These are phyloP conservation scores for Cardamine resedifolia DNA, from an alignment of 345 rosid species.

Conservation along the genomic window DNA sequence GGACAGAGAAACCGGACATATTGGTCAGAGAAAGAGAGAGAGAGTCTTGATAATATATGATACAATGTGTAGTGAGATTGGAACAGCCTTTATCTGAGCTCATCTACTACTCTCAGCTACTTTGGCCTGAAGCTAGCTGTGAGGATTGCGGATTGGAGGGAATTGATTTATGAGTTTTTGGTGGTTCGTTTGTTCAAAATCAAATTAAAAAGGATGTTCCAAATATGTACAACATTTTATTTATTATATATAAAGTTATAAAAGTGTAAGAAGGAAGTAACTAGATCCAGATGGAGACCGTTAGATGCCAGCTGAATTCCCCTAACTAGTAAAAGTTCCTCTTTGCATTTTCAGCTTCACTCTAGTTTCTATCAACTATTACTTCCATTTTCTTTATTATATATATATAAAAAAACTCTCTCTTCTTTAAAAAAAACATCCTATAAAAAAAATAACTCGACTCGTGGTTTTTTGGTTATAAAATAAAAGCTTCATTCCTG, in stretches of 20 bases:
- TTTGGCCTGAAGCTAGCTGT: slow-evolving; percentile 66
- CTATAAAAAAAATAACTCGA: neutral
- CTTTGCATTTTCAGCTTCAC: slow-evolving; percentile 44
- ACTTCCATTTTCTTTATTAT: neutral
- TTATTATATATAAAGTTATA: slow-evolving; percentile 12
- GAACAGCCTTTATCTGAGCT: slow-evolving; percentile 71
- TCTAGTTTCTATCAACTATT: slow-evolving; percentile 39
- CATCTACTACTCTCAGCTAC: slow-evolving; percentile 63
- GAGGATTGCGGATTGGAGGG: slow-evolving; percentile 39
- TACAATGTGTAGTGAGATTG: slow-evolving; percentile 52
- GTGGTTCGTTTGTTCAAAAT: slow-evolving; percentile 26
- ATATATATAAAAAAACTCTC: no score
- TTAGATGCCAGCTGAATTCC: slow-evolving; percentile 74
- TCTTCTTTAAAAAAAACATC: neutral
- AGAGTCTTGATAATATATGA: slow-evolving; percentile 45
- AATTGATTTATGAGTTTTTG: slow-evolving; percentile 33
- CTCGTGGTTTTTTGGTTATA: neutral
- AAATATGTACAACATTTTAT: neutral
- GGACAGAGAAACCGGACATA: slow-evolving; percentile 38
- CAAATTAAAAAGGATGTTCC: slow-evolving; percentile 1
- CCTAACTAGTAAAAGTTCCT: slow-evolving; percentile 42
- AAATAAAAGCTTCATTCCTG: neutral
- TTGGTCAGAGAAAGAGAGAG: slow-evolving; percentile 36
- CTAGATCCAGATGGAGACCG: slow-evolving; percentile 41
- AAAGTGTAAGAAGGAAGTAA: slow-evolving; percentile 30